phyloP scores from a whole-genome alignment of 2,329 filamentous ascomycete species.

The Penicillium sp. region DNA sequence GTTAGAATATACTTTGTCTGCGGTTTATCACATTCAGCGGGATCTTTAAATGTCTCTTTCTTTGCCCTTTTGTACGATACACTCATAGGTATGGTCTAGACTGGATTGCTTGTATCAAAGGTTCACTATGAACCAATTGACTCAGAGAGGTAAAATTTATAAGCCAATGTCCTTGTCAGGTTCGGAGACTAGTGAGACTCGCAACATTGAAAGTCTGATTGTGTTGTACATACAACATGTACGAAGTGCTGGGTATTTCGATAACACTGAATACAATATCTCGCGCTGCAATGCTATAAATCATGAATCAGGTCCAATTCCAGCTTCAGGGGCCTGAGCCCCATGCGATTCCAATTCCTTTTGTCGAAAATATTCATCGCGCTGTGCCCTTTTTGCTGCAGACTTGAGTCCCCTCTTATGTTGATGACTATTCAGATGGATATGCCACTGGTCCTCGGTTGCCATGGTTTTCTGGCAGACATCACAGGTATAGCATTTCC shows the following conservation, averaged over 20 bases:
- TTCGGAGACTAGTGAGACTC: too few species aligned
- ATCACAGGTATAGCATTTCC: constrained; percentile 62
- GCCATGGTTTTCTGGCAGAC: constrained; percentile 62
- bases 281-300: neutral
- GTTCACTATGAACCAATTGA: neutral
- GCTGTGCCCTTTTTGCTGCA: constrained; percentile 30
- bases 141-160: too few species aligned
- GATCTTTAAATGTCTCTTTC: neutral
- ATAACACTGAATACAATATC: neutral
- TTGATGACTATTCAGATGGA: constrained; percentile 55
- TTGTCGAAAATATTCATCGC: constrained; percentile 35
- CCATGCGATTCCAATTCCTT: constrained; percentile 17
- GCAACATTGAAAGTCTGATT: too few species aligned
- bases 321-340: neutral
- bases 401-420: constrained; percentile 59
- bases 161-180: too few species aligned
- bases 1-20: neutral
- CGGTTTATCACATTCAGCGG: too few species aligned
- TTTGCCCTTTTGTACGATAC: too few species aligned
- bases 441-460: constrained; percentile 57
- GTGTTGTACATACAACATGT: neutral
- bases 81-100: too few species aligned
- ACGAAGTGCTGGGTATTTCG: constrained; percentile 1
- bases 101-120: too few species aligned
- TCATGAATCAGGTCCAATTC: neutral